Evolutionary conservation across 257 asterid genomes (phyloP), one percentile per base, ranked within the genome.

Genomic region (Gardenia jasminoides): DNA sequence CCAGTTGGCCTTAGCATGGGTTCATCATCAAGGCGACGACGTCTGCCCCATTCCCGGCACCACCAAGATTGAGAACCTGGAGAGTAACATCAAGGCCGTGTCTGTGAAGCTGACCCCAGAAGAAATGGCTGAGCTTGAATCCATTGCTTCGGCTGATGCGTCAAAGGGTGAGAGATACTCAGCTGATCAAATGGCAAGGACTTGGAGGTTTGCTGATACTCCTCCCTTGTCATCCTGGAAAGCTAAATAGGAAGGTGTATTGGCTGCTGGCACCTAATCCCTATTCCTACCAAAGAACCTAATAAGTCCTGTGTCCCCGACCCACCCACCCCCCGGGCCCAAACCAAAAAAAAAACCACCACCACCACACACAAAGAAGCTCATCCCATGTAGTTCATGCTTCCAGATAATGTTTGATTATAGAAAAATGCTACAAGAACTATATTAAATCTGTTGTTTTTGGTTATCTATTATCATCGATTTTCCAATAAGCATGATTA

Each of bases 1-100:
- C 15, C 90, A 88, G 13, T 75, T 88, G 13, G 90, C 89, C 65
- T 76, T 86, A 65, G 83, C 85, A 8, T 88, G 90, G 91, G 85
- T 86, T 59, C 83, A 82, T 74, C 78, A 80, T 58, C 88, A 79
- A 79, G 90, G 88, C 20, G 79, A 76, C 24, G 84, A 84, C 26
- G 90, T 86, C 7, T 84, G 85, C 15, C 88, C 91, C 30, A 85
- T 85, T 43, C 83, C 83, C 4, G 83, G 80, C 33, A 80, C 83
- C 73, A 80, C 83, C 54, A 86, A 83, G 83, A 78, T 80, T 7
- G 84, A 85, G 33, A 84, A 84, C 73, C 70, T 88, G 24, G 50
- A 83, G 17, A 81, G 79, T 56, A 86, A 88, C 67, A 77, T 85
- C 16, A 81, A 78, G 48, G 86, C 92, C 30, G 58, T 84, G 0